Conservation (phyloP, 495 filamentous ascomycete species). For the Clohesyomyces aquaticus region DNA sequence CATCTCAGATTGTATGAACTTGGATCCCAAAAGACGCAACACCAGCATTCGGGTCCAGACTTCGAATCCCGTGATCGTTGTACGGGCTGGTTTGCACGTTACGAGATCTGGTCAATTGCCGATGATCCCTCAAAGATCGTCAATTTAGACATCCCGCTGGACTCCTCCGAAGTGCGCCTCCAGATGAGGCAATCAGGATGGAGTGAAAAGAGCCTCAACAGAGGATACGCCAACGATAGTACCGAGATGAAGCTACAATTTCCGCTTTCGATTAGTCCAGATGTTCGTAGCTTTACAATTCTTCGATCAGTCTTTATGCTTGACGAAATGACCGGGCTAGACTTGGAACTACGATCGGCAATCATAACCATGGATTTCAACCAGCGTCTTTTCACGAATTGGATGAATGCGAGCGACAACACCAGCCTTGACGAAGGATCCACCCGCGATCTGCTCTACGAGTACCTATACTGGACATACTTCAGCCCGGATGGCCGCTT, state of each 20-base stretch:
- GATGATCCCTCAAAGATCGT: not conserved
- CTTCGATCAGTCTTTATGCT: not conserved
- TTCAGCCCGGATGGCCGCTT: too few species aligned
- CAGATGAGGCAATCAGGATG: not conserved
- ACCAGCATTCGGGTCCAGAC: not conserved
- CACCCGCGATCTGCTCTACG: too few species aligned
- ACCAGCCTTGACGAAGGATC: too few species aligned
- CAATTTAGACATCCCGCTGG: not conserved
- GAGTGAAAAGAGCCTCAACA: too few species aligned
- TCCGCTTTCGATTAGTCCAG: not conserved
- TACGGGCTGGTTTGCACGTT: not conserved
- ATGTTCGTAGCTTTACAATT: not conserved
- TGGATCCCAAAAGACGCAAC: not conserved
- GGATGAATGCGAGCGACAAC: too few species aligned
- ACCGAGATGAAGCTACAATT: not conserved
- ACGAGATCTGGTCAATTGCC: not conserved
- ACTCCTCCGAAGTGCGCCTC: not conserved
- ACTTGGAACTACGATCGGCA: not conserved
- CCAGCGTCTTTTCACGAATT: too few species aligned
- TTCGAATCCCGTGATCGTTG: not conserved
- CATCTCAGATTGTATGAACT: not conserved
- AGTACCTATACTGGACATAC: too few species aligned
- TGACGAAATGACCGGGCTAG: too few species aligned
- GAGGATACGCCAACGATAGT: not conserved
- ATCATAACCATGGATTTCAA: too few species aligned